phyloP scores from a whole-genome alignment of 176 grass and related monocot species.

The Sorghum bicolor region Sorghum_bicolor_NCBIv3 NC_012878.2:55988001-55988500 shows the following conservation, averaged over 20 bases:
- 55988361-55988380: conserved; percentile 90
- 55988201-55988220: conserved; percentile 50
- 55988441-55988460: conserved; percentile 81
- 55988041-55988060: background rate
- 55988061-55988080: background rate
- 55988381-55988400: conserved; percentile 87
- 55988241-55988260: conserved; percentile 36
- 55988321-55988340: conserved; percentile 64
- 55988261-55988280: conserved; percentile 35
- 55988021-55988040: background rate
- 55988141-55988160: conserved; percentile 12
- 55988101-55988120: background rate
- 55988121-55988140: conserved; percentile 26
- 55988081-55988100: background rate
- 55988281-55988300: conserved; percentile 21
- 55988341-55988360: conserved; percentile 77
- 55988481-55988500: conserved; percentile 14
- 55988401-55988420: conserved; percentile 95
- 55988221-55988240: conserved; percentile 18
- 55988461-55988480: conserved; percentile 60
- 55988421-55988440: conserved; percentile 93
- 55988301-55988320: conserved; percentile 78
- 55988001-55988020: background rate
- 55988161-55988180: conserved; percentile 59
- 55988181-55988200: conserved; percentile 45